These are phyloP conservation scores for Aspergillus incahuasiensis DNA, from an alignment of 495 filamentous ascomycete species.

Conservation along the genomic window DNA sequence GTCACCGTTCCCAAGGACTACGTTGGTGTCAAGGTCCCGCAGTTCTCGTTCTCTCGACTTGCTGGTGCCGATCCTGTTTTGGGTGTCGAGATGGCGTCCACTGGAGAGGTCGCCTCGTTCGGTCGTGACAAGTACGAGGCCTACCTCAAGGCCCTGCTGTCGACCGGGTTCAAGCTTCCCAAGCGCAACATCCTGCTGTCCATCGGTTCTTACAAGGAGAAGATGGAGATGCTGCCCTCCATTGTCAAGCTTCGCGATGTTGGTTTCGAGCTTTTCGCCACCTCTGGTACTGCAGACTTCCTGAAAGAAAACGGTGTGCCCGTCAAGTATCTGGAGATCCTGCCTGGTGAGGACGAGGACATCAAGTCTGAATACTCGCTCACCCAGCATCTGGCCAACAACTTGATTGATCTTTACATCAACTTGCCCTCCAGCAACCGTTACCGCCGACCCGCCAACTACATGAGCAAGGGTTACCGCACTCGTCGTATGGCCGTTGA, in stretches of 20 bases:
- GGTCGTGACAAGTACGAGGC: conserved; percentile 95
- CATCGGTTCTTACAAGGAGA: conserved; percentile 96
- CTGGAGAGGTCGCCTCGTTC: conserved; percentile 96
- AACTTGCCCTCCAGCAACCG: conserved; percentile 97
- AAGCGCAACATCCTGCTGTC: conserved; percentile 93
- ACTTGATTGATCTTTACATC: conserved; percentile 97
- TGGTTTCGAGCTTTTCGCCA: conserved; percentile 93
- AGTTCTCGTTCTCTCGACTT: conserved; percentile 96
- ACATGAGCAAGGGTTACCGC: conserved; percentile 95
- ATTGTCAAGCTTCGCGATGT: conserved; percentile 80
- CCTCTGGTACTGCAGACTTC: conserved; percentile 93
- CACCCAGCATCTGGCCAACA: conserved; percentile 91
- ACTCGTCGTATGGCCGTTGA: conserved; percentile 97
- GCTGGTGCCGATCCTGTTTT: conserved; percentile 95
- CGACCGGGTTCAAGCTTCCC: conserved; percentile 94
- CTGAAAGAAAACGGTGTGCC: conserved; percentile 84
- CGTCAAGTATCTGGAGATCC: conserved; percentile 85
- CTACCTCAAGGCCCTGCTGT: conserved; percentile 90
- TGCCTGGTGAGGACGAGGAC: conserved; percentile 63
- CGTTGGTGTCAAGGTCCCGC: conserved; percentile 95
- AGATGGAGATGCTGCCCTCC: conserved; percentile 92
- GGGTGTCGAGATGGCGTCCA: conserved; percentile 98
- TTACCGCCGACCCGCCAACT: conserved; percentile 91
- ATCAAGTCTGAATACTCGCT: conserved; percentile 96
- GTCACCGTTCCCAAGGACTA: conserved; percentile 70